Evolutionary conservation across 345 rosid species (phyloP).

Genomic region (Populus simonii): DNA sequence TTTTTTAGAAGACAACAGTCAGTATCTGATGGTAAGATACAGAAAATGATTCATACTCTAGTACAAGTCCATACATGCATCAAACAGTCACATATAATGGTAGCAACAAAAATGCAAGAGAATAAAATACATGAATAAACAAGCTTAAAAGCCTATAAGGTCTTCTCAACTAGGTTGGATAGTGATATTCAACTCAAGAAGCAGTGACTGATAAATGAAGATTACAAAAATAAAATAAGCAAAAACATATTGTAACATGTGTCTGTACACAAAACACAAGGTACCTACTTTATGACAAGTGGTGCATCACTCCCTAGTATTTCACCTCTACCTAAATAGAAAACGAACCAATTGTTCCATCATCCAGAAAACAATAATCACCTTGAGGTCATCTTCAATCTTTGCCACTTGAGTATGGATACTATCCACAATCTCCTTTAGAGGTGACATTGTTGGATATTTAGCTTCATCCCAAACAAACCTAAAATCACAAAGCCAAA

Average conservation of each 20-base stretch:
- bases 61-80: background rate
- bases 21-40: too few relatives aligned
- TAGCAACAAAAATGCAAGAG: background rate
- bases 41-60: background rate
- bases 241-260: background rate
- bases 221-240: background rate
- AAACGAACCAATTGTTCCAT: background rate
- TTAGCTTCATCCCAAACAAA: conserved; percentile 97
- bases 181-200: background rate
- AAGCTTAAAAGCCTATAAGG: background rate
- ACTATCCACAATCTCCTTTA: conserved; percentile 77
- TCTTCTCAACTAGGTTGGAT: background rate
- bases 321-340: background rate
- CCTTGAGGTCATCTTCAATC: conserved; percentile 99
- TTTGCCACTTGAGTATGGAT: conserved; percentile 81
- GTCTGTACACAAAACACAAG: background rate
- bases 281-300: background rate
- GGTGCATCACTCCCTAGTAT: background rate
- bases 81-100: background rate
- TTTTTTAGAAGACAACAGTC: too few relatives aligned
- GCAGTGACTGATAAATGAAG: background rate
- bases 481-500: conserved; percentile 39
- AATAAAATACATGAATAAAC: background rate
- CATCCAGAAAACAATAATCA: conserved; percentile 11
- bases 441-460: conserved; percentile 91